Base-by-base conservation (phyloP, 306 rosid species). In the Geum urbanum region DNA sequence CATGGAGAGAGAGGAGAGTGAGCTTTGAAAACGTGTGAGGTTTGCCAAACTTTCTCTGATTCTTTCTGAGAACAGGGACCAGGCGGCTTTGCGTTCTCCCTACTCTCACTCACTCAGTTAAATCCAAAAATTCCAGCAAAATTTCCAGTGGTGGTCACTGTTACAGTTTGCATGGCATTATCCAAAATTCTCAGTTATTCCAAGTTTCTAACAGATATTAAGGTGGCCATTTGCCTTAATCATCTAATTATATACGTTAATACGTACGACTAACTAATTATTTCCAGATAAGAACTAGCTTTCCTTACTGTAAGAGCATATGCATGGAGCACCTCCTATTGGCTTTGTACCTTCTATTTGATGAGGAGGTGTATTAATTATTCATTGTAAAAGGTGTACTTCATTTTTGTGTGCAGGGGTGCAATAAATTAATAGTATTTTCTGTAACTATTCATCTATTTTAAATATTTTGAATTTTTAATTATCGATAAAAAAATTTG, bases 11-110 rank as follows among this genome's bases (percentile, higher is more conserved):
- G 20, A 55, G 12, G 12, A 49, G 53, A 58, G 24, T 1, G 3
- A 35, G 22, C 48, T 19, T n/a, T 47, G 64, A 12, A 58, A 45
- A 35, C 51, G 47, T 15, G 32, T 24, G 37, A 45, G 19, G 77
- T 39, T 44, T 63, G 67, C 77, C 61, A 60, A 81, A 77, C 76
- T 72, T 70, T 66, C 22, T 46, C 35, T 1, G 14, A 59, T 64
- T 5, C 37, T 50, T 39, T n/a, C 13, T 41, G 1, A 40, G 18
- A 12, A 9, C 5, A 4, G 64, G 63, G 77, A 82, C 74, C 76
- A 32, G 79, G 82, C 84, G 78, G 81, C 82, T 59, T 6, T 41
- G 9, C 44, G 5, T 5, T 54, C 22, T 51, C 13, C 56, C 68
- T 41, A 53, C 59, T 65, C 37, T 32, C 37, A 32, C 37, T 32